Evolutionary conservation across 352 stramenopile genomes (phyloP), one percentile per base, ranked within the genome.

Genomic region (Phytopythium boreale): DNA sequence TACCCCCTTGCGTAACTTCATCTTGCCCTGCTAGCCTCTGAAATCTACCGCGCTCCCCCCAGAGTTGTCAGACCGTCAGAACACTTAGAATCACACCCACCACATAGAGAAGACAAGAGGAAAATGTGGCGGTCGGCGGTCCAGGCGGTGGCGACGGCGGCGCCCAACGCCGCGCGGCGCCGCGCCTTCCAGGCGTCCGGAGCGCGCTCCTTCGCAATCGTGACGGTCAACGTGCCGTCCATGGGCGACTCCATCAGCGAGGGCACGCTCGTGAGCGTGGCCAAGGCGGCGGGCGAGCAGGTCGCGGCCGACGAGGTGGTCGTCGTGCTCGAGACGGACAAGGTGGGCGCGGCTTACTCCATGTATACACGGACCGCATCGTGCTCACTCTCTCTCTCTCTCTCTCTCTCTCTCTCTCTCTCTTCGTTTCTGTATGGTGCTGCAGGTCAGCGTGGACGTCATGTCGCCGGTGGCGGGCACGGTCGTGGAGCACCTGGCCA

Each of bases 301-400:
- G 93, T 99, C 41, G 74, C 96, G 44, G 85, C 88, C 29, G 97
- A 99, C 80, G 97, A 99, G 52, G 96, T 99, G 36, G 92, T 99
- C 15, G 85, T 97, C n/a, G 89, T 99, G 53, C 83, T 99, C 29
- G 98, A 99, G 84, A 99, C 98, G 1, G 98, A 99, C 74, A 99
- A 99, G 84, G 97, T 99, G 19, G 71, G 77, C 37, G 2, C 11
- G 15, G 11, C 15, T 1, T 43, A 15, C 37, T 11, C 11, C 12
- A 6, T 43, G 34, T 43, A 43, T 43, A 8, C 4, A 34, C 29
- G 29, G 7, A 34, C 29, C 3, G 29, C 29, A 34, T 34, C 29
- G 15, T 43, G 37, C 37, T 43, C 37, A 43, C 11, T 14, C 37
- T 19, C 37, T 19, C 36, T 12, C 36, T 43, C 5, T n/a, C 11